These are phyloP conservation scores for Ilex paraguariensis DNA, from an alignment of 305 asterid genomes.

Conservation along the genomic window DNA sequence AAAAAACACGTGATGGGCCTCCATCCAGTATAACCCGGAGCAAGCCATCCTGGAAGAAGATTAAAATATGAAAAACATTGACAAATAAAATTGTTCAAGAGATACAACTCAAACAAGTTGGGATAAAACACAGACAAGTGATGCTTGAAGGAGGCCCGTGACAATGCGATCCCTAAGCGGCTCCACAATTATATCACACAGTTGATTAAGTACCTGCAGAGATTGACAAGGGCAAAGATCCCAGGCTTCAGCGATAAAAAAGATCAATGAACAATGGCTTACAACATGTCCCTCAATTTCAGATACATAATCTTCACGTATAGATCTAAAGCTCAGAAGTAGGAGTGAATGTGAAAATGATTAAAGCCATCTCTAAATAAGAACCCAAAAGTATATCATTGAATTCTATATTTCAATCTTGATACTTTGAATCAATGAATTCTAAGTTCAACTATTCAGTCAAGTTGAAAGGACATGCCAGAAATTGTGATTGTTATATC, in stretches of 20 bases:
- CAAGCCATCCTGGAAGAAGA: constrained; percentile 69
- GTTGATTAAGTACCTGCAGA: constrained; percentile 79
- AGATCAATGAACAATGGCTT: too few species aligned
- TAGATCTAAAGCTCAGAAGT: too few species aligned
- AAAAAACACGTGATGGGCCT: constrained; percentile 79
- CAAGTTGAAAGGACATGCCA: too few species aligned
- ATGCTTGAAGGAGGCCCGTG: constrained; percentile 95
- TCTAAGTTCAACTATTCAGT: too few species aligned
- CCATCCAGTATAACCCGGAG: constrained; percentile 88
- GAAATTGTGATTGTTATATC: too few species aligned
- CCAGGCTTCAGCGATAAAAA: neutral
- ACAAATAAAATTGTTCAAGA: constrained; percentile 5
- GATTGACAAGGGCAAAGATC: constrained; percentile 1
- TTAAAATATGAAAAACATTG: constrained; percentile 17
- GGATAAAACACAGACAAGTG: constrained; percentile 57
- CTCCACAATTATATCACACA: constrained; percentile 87
- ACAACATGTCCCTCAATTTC: too few species aligned
- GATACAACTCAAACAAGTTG: constrained; percentile 10
- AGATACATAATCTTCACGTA: too few species aligned
- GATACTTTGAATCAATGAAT: too few species aligned
- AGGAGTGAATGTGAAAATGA: too few species aligned
- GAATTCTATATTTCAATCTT: too few species aligned
- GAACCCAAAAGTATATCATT: too few species aligned
- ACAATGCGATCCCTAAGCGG: constrained; percentile 96
- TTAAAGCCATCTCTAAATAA: too few species aligned